These are phyloP conservation scores for Dichomitus squalens DNA, from an alignment of 1,284 basidiomycete species.

Conservation along the genomic window DNA sequence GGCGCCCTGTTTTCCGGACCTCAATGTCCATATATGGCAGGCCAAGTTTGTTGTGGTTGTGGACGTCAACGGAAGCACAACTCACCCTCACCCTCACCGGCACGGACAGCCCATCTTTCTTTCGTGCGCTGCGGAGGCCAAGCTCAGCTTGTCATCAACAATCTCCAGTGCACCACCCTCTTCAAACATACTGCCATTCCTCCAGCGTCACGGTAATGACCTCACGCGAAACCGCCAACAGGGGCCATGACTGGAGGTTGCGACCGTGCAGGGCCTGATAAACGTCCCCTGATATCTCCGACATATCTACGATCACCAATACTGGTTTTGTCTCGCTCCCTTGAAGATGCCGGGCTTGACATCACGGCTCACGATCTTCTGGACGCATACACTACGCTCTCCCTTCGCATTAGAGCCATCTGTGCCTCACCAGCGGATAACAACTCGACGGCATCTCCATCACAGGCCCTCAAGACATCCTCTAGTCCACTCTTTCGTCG, in stretches of 20 bases:
- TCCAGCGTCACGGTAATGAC: slow-evolving; percentile 1
- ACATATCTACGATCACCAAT: slow-evolving; percentile 38
- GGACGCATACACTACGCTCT: slow-evolving; percentile 59
- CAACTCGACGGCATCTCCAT: slow-evolving; percentile 27
- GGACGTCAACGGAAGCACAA: not conserved
- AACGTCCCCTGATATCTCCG: not conserved
- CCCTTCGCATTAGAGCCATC: slow-evolving; percentile 43
- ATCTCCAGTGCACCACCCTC: not conserved
- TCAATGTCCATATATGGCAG: slow-evolving; percentile 5
- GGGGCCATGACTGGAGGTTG: slow-evolving; percentile 15
- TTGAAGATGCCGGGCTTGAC: slow-evolving; percentile 32
- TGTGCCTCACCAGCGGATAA: slow-evolving; percentile 27
- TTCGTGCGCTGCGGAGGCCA: not conserved
- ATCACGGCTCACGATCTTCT: slow-evolving; percentile 52
- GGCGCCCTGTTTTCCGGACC: not conserved
- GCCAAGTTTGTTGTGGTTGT: slow-evolving; percentile 4
- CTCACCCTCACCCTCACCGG: slow-evolving; percentile 1
- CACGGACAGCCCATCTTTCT: not conserved
- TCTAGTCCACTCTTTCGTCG: slow-evolving; percentile 39
- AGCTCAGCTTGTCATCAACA: not conserved
- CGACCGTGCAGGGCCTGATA: not conserved
- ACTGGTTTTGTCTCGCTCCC: slow-evolving; percentile 48
- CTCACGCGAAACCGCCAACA: not conserved
- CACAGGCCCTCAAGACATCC: slow-evolving; percentile 34
- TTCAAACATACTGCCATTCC: not conserved